phyloP scores from a whole-genome alignment of 2,329 filamentous ascomycete genomes.

The Penicillium italicum region DNA sequence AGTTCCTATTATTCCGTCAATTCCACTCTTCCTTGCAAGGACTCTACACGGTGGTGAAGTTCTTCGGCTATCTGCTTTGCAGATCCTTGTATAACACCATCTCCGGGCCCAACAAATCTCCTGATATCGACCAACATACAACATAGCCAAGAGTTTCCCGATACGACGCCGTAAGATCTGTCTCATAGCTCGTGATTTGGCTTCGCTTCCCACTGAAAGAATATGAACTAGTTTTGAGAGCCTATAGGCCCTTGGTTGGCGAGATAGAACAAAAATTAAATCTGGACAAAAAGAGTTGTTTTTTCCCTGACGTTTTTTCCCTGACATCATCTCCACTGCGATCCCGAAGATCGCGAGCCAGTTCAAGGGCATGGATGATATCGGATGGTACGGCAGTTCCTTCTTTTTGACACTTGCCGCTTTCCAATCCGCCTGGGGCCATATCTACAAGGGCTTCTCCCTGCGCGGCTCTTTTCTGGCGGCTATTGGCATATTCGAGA shows the following conservation, averaged over 20 bases:
- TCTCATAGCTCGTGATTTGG: background rate
- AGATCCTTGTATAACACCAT: background rate
- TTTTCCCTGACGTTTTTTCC: no score
- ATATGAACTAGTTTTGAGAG: no score
- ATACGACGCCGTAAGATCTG: background rate
- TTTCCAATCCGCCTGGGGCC: background rate
- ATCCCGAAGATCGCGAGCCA: background rate
- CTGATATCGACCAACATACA: background rate
- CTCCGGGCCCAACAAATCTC: background rate
- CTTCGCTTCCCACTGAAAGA: background rate
- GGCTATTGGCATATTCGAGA: background rate
- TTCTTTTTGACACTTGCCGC: background rate
- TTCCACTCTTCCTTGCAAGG: background rate
- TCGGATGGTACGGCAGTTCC: background rate
- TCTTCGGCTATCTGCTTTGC: background rate
- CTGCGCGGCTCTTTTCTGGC: background rate
- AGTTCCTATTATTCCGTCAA: background rate
- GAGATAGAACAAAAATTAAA: no score
- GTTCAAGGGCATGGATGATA: background rate
- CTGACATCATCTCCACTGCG: background rate
- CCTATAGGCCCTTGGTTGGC: no score
- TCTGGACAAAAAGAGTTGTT: no score
- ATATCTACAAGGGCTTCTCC: background rate
- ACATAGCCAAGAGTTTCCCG: background rate
- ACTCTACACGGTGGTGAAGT: background rate